Conservation (phyloP, 2,329 filamentous ascomycete genomes). For the Fusarium sp. region DNA sequence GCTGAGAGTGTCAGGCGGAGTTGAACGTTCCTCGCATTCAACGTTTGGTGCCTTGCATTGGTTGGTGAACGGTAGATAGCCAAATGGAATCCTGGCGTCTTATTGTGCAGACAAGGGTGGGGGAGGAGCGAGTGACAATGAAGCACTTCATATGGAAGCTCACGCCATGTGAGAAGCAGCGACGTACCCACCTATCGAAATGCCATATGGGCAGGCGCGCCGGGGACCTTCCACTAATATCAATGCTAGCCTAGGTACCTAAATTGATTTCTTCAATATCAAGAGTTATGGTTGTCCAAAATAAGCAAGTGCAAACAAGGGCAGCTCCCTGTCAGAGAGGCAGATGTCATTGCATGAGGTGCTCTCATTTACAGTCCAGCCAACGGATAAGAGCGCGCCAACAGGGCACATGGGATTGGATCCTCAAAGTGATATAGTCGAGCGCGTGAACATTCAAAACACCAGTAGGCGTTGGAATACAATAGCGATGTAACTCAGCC, state of each 20-base stretch:
- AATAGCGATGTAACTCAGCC: neutral
- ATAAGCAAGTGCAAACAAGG: neutral
- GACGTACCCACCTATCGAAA: constrained; percentile 7
- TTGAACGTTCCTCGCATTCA: neutral
- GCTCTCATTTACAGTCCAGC: neutral
- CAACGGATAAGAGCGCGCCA: constrained; percentile 29
- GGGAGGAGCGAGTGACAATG: constrained; percentile 8
- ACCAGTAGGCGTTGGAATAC: neutral
- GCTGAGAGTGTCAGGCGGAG: neutral
- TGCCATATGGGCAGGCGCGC: neutral
- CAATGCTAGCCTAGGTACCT: neutral
- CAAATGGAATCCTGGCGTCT: neutral
- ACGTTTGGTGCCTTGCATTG: constrained; percentile 8
- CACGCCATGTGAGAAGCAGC: constrained; percentile 18
- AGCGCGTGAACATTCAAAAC: constrained; percentile 10
- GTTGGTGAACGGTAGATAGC: neutral
- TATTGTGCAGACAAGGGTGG: neutral
- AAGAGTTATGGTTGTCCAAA: neutral
- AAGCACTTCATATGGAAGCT: neutral
- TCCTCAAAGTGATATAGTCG: constrained; percentile 20
- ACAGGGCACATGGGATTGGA: constrained; percentile 31
- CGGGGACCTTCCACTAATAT: neutral
- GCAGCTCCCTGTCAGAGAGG: constrained; percentile 12
- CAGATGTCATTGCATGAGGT: neutral
- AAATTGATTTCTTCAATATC: neutral